Base-by-base conservation (phyloP, 352 stramenopile genomes). In the Phytophthora ohioensis region DNA sequence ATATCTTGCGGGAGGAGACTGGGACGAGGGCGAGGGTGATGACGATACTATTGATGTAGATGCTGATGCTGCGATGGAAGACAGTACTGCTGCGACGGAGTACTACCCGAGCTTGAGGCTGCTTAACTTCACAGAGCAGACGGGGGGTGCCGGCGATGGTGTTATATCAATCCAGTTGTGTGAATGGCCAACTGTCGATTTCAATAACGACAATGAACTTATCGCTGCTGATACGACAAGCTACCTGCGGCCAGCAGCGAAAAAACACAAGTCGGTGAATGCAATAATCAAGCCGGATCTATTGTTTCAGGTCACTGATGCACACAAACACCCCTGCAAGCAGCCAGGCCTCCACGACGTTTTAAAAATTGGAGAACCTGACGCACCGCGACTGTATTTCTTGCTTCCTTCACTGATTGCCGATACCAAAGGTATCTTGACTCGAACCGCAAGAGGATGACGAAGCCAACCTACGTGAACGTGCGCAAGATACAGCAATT, bases 321-420 rank as follows among this genome's bases (percentile, higher is more conserved):
- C 56, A 45, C 43, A 64, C 31, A 46, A 55, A 4, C 56, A 64
- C 32, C 56, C 31, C 32, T 64, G 56, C n/a, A 55, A 64, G 3
- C 42, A 64, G 42, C 12, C 15, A 47, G 31, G 31, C 11, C 43
- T 55, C 56, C 11, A 55, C 56, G 5, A 55, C 7, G 56, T 64
- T 36, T 31, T 64, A 45, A 46, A 21, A 11, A 32, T 46, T 21
- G 35, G 35, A 54, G 36, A 55, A 32, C 57, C 42, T 57, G 47
- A 3, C 21, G 46, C 17, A 35, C 46, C 46, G 21, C 13, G 30
- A 32, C 10, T 57, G 17, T 21, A 39, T 10, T 64, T 64, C 11
- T 32, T 55, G 43, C 32, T 64, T 54, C 57, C 57, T 64, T 64
- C 32, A 36, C n/a, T 30, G n/a, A 30, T 64, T 64, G 55, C 17